Percentiles rank a stretch among this genome's conserved stretches.
phyloP scores from a whole-genome alignment of 805 yeast genomes.

The Maudiozyma serrabonitensis region DNA sequence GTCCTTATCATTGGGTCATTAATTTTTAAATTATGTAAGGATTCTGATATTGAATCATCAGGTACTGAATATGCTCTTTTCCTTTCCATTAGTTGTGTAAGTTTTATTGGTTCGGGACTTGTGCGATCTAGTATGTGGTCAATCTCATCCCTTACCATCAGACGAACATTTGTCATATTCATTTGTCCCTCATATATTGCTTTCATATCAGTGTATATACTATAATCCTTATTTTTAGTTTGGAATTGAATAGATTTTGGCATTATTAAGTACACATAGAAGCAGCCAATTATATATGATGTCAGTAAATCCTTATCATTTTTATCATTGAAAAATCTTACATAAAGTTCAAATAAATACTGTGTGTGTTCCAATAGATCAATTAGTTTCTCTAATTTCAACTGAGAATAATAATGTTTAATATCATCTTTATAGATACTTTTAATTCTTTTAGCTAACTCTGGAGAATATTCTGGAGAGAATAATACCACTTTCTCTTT shows the following conservation, averaged over 20 bases:
- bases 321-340: constrained; percentile 11
- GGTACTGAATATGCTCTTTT: constrained; percentile 28
- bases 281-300: constrained; percentile 31
- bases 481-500: constrained; percentile 7
- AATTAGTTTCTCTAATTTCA: constrained; percentile 29
- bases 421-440: constrained; percentile 29
- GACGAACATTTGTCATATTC: constrained; percentile 33
- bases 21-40: neutral
- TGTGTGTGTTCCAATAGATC: constrained; percentile 32
- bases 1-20: neutral
- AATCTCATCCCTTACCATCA: constrained; percentile 29
- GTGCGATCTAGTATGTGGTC: constrained; percentile 20
- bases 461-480: constrained; percentile 35
- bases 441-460: constrained; percentile 21
- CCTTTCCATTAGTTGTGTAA: constrained; percentile 12
- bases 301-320: constrained; percentile 24
- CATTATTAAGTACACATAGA: constrained; percentile 30
- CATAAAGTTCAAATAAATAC: constrained; percentile 29
- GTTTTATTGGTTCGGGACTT: constrained; percentile 9
- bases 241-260: constrained; percentile 35
- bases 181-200: constrained; percentile 30
- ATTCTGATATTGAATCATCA: neutral
- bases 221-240: constrained; percentile 32
- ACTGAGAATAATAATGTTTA: constrained; percentile 22
- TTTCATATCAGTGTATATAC: constrained; percentile 30